Evolutionary conservation across 345 rosid genomes (phyloP).

Genomic region (Eucalyptus cloeziana): DNA sequence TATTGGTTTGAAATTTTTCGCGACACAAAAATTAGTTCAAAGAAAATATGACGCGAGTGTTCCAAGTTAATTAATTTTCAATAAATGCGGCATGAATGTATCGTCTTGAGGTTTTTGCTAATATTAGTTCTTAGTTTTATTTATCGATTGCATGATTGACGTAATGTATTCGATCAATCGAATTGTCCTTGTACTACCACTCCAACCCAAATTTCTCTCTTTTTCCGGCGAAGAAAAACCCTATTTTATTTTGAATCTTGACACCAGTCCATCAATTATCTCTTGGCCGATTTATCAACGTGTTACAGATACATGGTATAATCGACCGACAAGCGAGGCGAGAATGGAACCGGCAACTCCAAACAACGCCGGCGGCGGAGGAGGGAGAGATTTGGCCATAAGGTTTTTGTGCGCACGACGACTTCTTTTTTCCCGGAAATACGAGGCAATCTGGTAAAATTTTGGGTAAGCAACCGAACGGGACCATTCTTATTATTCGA

Average conservation of each 20-base stretch:
- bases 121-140: neutral
- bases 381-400: neutral
- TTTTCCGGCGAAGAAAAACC: neutral
- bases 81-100: rapidly evolving
- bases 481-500: neutral
- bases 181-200: neutral
- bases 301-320: neutral
- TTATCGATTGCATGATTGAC: neutral
- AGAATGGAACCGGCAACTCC: neutral
- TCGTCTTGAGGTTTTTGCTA: rapidly evolving
- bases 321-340: neutral
- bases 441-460: neutral
- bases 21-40: rapidly evolving
- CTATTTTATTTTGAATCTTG: neutral
- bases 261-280: neutral
- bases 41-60: rapidly evolving
- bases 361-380: rapidly evolving
- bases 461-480: neutral
- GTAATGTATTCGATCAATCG: rapidly evolving
- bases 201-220: neutral
- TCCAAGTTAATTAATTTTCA: too few species aligned
- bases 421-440: neutral
- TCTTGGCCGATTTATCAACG: neutral
- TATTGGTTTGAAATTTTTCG: too few species aligned
- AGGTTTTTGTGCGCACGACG: neutral